Conservation (phyloP, 1,139 yeast genomes). For the Hanseniaspora sp. region DNA sequence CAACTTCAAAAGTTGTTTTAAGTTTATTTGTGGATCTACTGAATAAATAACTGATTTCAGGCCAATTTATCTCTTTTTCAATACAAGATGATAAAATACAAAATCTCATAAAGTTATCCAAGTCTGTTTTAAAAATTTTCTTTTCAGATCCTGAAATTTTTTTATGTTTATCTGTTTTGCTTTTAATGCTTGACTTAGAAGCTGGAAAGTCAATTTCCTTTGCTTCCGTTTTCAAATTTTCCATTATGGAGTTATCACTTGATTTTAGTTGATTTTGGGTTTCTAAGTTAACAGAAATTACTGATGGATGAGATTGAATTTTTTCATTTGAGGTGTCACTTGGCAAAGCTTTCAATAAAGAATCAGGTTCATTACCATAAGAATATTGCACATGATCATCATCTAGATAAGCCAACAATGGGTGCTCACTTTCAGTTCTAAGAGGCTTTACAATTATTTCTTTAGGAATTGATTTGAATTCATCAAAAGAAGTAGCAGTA, state of each 20-base stretch:
- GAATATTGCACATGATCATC: not conserved
- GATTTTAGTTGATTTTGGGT: too few relatives aligned
- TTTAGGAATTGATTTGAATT: not conserved
- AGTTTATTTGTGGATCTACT: slow-evolving; percentile 28
- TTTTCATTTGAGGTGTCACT: not conserved
- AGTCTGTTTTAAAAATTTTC: slow-evolving; percentile 1
- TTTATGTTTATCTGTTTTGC: too few relatives aligned
- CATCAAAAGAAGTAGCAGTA: not conserved
- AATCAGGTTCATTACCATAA: not conserved
- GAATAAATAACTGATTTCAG: slow-evolving; percentile 24
- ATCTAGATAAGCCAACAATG: not conserved
- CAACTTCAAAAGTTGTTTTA: slow-evolving; percentile 27
- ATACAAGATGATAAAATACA: slow-evolving; percentile 28
- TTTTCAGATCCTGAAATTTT: not conserved
- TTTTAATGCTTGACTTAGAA: not conserved
- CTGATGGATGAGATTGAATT: not conserved
- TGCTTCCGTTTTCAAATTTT: too few relatives aligned
- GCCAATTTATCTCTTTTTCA: slow-evolving; percentile 29
- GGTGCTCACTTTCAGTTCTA: not conserved
- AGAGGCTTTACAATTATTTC: not conserved
- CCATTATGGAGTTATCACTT: too few relatives aligned
- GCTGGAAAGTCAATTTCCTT: too few relatives aligned
- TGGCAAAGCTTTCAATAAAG: not conserved
- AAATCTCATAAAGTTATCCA: slow-evolving; percentile 7
- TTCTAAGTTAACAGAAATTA: not conserved